Percentiles rank a stretch among this genome's conserved stretches.
Conservation (phyloP, 257 asterid genomes). For the Leonotis leonurus region DNA sequence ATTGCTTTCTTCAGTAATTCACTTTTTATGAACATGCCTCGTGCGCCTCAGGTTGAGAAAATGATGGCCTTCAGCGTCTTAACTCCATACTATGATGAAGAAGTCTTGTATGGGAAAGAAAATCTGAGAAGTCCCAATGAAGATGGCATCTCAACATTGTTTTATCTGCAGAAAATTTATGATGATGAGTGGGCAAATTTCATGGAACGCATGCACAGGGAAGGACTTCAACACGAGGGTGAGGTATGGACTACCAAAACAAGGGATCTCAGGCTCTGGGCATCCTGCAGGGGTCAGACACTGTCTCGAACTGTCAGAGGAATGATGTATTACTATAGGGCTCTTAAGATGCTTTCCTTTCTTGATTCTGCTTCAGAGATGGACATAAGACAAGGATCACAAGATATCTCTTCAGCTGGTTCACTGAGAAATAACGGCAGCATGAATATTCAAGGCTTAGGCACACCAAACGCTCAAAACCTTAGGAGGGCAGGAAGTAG, state of each 20-base stretch:
- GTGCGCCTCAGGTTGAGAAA: slow-evolving; percentile 87
- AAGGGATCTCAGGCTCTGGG: slow-evolving; percentile 86
- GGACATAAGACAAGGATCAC: slow-evolving; percentile 76
- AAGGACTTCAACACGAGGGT: slow-evolving; percentile 60
- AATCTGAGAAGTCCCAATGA: slow-evolving; percentile 71
- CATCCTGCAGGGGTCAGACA: slow-evolving; percentile 97
- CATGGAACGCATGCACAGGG: slow-evolving; percentile 75
- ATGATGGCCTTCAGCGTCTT: slow-evolving; percentile 94
- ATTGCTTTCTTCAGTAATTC: slow-evolving; percentile 90
- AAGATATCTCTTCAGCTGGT: slow-evolving; percentile 39
- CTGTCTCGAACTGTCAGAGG: slow-evolving; percentile 91
- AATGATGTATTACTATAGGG: slow-evolving; percentile 94
- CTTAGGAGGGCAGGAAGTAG: slow-evolving; percentile 68
- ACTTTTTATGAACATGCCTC: slow-evolving; percentile 93
- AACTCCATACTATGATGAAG: slow-evolving; percentile 96
- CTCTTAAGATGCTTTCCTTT: slow-evolving; percentile 89
- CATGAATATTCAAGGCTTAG: slow-evolving; percentile 23
- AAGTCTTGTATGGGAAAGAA: slow-evolving; percentile 78
- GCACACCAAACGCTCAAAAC: slow-evolving; percentile 30
- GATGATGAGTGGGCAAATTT: slow-evolving; percentile 88
- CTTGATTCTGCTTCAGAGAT: slow-evolving; percentile 84
- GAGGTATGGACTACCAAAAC: slow-evolving; percentile 63
- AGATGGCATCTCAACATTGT: slow-evolving; percentile 80
- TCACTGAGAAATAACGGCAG: slow-evolving; percentile 32
- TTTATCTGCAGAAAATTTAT: slow-evolving; percentile 78